A percentile compares a stretch with the other conserved stretches of the same genome.
Evolutionary conservation across 164 flowering plant species (phyloP).

Genomic region (Chimonanthus salicifolius): DNA sequence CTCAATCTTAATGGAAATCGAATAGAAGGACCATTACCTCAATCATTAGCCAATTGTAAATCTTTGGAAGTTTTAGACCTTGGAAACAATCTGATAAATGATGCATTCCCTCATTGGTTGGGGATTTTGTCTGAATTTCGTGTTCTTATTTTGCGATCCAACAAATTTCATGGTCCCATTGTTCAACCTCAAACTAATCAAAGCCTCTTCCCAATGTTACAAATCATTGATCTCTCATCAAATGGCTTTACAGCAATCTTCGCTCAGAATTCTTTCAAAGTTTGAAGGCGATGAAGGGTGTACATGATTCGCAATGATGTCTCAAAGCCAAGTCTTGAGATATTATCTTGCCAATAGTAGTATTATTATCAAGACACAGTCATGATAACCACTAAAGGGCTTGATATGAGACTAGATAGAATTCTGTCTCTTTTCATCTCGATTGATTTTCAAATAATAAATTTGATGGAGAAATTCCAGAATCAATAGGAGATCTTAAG

Average conservation of each 20-base stretch:
- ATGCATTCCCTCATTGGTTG: not conserved
- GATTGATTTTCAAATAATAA: not conserved
- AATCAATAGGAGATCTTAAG: not conserved
- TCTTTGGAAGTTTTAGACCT: not conserved
- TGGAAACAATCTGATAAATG: not conserved
- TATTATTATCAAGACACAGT: not conserved
- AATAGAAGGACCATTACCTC: not conserved
- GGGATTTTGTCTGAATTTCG: not conserved
- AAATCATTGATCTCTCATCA: not conserved
- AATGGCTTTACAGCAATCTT: not conserved
- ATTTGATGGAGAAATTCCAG: not conserved
- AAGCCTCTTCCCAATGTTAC: not conserved
- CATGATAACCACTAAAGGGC: too few relatives aligned
- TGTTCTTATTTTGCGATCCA: not conserved
- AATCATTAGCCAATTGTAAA: not conserved
- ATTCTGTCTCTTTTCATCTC: not conserved
- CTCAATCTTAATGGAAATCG: not conserved
- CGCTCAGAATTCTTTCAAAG: not conserved
- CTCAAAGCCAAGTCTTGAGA: not conserved
- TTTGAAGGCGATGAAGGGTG: not conserved
- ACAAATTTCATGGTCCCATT: not conserved
- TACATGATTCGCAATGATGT: not conserved
- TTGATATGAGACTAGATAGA: not conserved
- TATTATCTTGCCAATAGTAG: accelerated
- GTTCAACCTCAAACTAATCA: not conserved